Evolutionary conservation across 108 stramenopile genomes (phyloP), one percentile per base, ranked within the genome.

Genomic region (Ochromonas danica): DNA sequence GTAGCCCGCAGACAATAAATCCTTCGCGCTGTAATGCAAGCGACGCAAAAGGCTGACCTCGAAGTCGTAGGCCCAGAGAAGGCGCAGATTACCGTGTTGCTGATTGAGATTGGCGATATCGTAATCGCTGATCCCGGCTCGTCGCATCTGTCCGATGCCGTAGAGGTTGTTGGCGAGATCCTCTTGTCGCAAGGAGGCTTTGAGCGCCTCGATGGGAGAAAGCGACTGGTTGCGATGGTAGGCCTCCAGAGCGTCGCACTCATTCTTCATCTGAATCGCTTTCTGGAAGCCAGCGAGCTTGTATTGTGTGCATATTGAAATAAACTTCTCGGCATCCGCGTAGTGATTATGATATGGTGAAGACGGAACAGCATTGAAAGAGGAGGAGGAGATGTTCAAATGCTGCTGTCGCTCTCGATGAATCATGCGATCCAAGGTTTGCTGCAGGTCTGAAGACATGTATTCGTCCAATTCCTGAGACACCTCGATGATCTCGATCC

Each of bases 51-150:
- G 25, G 3, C 10, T 25, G 3, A 33, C 30, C 10, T 67, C 31
- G 10, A 67, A 22, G 31, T 67, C 63, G 25, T 31, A 67, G 17
- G 63, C 63, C 63, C 63, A 67, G 6, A 67, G 25, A 10, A 57
- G 22, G 51, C 51, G 51, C 17, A 22, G 51, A 57, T 57, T 22
- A n/a, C n/a, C n/a, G n/a, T n/a, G n/a, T n/a, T n/a, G n/a, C 17
- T 17, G 22, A 22, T 10, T 10, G 17, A 57, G 22, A 10, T 57
- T 10, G 51, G 51, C 51, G 10, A 57, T 17, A 10, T 57, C 22
- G 17, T 57, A 17, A 57, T 57, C 51, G 51, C 17, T 17, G 22
- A 17, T 17, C 10, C 51, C 51, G 51, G 51, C 10, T 57, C 22
- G 10, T 22, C 51, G 51, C 51, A 57, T 17, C 17, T 10, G 17